Evolutionary conservation across 768 basidiomycete species (phyloP), one percentile per base, ranked within the genome.

Genomic region (Chalciporus sphaerocephalus): DNA sequence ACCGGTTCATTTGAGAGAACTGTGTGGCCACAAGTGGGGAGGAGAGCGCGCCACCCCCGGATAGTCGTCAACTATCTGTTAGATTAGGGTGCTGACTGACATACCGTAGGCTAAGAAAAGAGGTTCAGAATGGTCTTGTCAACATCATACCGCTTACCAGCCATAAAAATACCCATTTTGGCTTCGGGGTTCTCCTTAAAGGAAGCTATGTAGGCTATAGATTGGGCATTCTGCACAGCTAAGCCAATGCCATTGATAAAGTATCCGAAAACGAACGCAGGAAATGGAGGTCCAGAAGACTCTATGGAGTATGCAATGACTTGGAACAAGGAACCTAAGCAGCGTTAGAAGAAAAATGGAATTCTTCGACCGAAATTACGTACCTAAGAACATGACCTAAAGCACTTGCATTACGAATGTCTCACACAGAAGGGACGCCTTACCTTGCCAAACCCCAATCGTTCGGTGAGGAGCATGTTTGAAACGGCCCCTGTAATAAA

Each of bases 91-190:
- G 16, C 40, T 12, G 12, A 24, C 12, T 27, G 24, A 18, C 38
- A 2, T 17, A 48, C 57, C 57, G 43, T 59, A 58, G 8, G 44
- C 45, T 51, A 36, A 25, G 15, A 17, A 5, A 11, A 32, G 15
- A 20, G 12, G 37, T 8, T 48, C 13, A 41, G 42, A 10, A 42
- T 6, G 13, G 11, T 25, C 11, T 11, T 20, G 5, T 6, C 15
- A 23, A 6, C 27, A 21, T 8, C 15, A 2, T 24, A 35, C 11
- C 11, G 38, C 46, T 53, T 48, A 38, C 61, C 43, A 32, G 75
- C 70, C 81, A 52, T 85, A 81, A 86, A 56, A 15, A 88, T 38
- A 5, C 85, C 79, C 81, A 90, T 86, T 59, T 87, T 87, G 0
- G 67, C 59, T 46, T 80, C 74, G 0, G 79, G 60, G 36, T 80